A percentile compares a stretch with the other conserved stretches of the same genome.
Conservation (phyloP, 2,329 filamentous ascomycete species). For the Aspergillus sp. region DNA sequence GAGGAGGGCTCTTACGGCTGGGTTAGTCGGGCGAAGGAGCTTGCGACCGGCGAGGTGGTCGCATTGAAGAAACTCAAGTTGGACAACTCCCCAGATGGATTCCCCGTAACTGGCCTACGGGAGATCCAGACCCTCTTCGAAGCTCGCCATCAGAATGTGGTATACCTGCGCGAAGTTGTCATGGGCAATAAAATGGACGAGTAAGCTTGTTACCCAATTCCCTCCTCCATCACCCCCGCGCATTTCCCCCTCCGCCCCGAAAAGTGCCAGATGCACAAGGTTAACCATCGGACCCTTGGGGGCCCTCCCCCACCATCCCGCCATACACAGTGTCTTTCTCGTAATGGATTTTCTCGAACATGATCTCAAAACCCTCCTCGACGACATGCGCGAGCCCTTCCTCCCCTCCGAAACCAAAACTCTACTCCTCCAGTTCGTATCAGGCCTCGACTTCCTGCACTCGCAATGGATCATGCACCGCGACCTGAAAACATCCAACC, state of each 20-base stretch:
- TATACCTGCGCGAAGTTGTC: constrained; percentile 79
- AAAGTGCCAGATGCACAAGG: constrained; percentile 36
- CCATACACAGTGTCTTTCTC: constrained; percentile 68
- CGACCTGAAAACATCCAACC: constrained; percentile 89
- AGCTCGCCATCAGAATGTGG: constrained; percentile 78
- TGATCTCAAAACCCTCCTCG: constrained; percentile 88
- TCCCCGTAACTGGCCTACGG: constrained; percentile 87
- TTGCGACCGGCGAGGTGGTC: constrained; percentile 73
- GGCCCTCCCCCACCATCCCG: constrained; percentile 11
- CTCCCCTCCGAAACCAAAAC: constrained; percentile 90
- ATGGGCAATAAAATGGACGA: constrained; percentile 66
- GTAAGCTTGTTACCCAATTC: constrained; percentile 35
- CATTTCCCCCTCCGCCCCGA: constrained; percentile 25
- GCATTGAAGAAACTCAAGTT: constrained; percentile 94
- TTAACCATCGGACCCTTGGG: constrained; percentile 31
- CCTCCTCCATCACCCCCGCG: not conserved
- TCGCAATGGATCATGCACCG: constrained; percentile 87
- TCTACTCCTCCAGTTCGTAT: constrained; percentile 76
- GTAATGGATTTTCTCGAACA: constrained; percentile 98
- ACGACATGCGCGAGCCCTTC: constrained; percentile 93
- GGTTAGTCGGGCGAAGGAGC: constrained; percentile 81
- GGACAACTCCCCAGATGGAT: constrained; percentile 73
- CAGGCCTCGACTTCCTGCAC: constrained; percentile 83
- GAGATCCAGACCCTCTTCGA: constrained; percentile 91
- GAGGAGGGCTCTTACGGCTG: constrained; percentile 96